Base-by-base conservation (phyloP, 164 flowering plant species). In the Taxillus chinensis region DNA sequence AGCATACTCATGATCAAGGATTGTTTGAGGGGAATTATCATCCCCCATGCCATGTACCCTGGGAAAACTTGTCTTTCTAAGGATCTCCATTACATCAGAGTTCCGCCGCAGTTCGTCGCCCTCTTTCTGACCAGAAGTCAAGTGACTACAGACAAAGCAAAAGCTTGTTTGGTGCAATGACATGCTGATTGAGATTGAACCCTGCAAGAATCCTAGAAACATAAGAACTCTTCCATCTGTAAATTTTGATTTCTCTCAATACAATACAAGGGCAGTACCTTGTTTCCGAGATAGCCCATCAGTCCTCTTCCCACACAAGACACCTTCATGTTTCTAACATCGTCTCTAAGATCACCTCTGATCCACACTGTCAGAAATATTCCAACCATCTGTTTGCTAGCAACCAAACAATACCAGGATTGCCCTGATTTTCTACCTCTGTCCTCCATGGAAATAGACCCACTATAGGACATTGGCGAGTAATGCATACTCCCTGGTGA, bases 111-210 rank as follows among this genome's bases (percentile, higher is more conserved):
- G 77, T 80, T 95, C 99, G 68, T 95, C 99, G 2, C 99, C 99
- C 55, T 95, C 99, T 72, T 91, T 95, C 77, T 95, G 86, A 46
- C 99, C 99, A 3, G 99, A 95, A 13, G 97, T 91, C 66, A 95
- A 80, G 78, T 95, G 99, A 70, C 89, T 95, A 71, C 99, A 95
- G 39, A 95, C 65, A 74, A 95, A 95, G 84, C 99, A 95, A 69
- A 95, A 95, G 80, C 87, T 89, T 17, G 99, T 95, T 77, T 79
- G 88, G 78, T 93, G 99, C 84, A 93, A 70, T 58, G 88, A 89
- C 99, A 90, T 89, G 79, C 99, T 93, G 68, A 93, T 82, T 8
- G 99, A 90, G 61, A 93, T 93, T 9, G 99, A 93, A 65, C 99
- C 99, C 99, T 93, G 88, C 45, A 79, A 82, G 72, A 55, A 5